Base-by-base conservation (phyloP, 2,329 filamentous ascomycete species). In the Pseudopyrenochaeta lycopersici region DNA sequence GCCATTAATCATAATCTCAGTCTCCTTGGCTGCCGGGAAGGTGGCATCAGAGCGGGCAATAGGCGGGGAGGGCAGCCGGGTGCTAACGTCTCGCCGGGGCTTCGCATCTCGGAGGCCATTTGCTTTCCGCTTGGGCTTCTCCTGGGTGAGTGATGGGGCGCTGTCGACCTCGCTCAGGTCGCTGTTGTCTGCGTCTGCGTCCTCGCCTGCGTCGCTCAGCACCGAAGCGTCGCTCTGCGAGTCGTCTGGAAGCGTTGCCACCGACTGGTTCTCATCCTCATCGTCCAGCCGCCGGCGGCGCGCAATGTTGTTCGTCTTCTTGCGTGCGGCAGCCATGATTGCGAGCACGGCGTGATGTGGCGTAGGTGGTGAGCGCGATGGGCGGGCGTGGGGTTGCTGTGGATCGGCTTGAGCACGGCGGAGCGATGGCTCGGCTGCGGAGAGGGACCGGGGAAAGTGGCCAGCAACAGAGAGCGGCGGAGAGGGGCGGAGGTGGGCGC, bases 151-250 rank as follows among this genome's bases (percentile, higher is more conserved):
- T 14, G 71, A 71, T 12, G 70, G 66, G 14, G 74, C 71, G 46
- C 72, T 75, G 57, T 83, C 82, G 48, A 78, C 73, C 33, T 84
- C 84, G 63, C 82, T 85, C 45, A 80, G 77, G 66, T 86, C 84
- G 66, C 82, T 85, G 59, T 81, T 82, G 70, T 85, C 84, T n/a
- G 77, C 81, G 67, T 85, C 84, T 51, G 81, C 84, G 58, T 86
- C 82, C 50, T 84, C 83, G 46, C 86, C 84, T 40, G 78, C 78
- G 56, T 86, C 83, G 63, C 80, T 87, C 58, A 81, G 78, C 18
- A 80, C 75, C 11, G 86, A 88, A 32, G 79, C 82, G 70, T 88
- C 86, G 71, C 85, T 88, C 74, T 87, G 77, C 35, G 86, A 88
- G 70, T 88, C 86, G 62, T 87, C 85, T 45, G 84, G 82, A 51